phyloP scores from a whole-genome alignment of 768 basidiomycete species.

The Melanogaster broomeanus region DNA sequence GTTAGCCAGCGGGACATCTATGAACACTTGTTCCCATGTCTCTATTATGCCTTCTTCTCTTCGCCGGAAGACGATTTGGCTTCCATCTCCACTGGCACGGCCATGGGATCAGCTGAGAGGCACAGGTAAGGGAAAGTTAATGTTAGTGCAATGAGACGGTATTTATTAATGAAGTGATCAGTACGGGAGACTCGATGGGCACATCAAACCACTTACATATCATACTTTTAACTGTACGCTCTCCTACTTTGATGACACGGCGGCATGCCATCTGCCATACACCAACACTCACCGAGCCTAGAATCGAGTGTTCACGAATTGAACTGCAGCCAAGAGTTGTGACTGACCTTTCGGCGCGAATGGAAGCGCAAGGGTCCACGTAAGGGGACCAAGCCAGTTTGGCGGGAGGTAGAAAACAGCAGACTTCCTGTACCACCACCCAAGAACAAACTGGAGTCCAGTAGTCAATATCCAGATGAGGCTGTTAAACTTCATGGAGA shows the following conservation, averaged over 20 bases:
- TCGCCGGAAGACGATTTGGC: conserved; percentile 4
- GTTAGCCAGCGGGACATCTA: not conserved
- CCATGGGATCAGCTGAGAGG: conserved; percentile 22
- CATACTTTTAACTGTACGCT: conserved; percentile 70
- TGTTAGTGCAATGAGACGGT: not conserved
- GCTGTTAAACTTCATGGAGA: conserved; percentile 70
- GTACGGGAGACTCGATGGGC: not conserved
- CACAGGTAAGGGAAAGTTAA: not conserved
- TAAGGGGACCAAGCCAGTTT: conserved; percentile 87
- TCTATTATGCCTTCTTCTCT: conserved; percentile 21
- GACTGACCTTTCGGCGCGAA: conserved; percentile 82
- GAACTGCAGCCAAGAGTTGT: not conserved
- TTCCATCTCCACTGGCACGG: conserved; percentile 14
- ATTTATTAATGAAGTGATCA: not conserved
- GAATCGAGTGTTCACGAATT: not conserved
- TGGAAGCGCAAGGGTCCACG: conserved; percentile 88
- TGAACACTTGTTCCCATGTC: not conserved
- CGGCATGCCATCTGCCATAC: conserved; percentile 96
- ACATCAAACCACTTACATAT: conserved; percentile 36
- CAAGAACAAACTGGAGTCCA: conserved; percentile 79
- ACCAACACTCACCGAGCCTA: conserved; percentile 90
- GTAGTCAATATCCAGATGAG: conserved; percentile 85
- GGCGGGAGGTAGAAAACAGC: conserved; percentile 92
- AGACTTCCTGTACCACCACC: conserved; percentile 89
- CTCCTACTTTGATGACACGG: conserved; percentile 77